Conservation (phyloP, 176 grass and related monocot genomes). For the Phoenix roebelenii region DNA sequence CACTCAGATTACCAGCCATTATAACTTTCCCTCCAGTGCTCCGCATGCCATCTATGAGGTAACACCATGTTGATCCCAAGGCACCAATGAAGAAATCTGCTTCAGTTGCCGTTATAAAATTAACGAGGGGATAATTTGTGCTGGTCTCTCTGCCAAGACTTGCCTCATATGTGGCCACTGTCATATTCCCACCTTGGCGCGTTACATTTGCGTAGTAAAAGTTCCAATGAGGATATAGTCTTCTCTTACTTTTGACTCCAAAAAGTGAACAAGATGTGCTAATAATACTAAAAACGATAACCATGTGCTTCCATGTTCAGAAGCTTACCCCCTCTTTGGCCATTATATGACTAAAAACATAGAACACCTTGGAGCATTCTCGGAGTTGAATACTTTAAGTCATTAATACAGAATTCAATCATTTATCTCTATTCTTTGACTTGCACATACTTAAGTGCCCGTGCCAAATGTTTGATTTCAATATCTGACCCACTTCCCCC, state of each 20-base stretch:
- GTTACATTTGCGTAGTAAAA: conserved; percentile 59
- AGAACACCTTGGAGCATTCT: too few species aligned
- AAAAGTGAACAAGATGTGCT: too few species aligned
- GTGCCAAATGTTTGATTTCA: too few species aligned
- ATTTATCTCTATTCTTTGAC: too few species aligned
- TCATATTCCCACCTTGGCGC: conserved; percentile 31
- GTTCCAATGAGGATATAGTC: conserved; percentile 37
- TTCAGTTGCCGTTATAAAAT: conserved; percentile 53
- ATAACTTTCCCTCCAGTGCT: conserved; percentile 56
- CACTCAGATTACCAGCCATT: conserved; percentile 42
- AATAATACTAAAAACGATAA: too few species aligned
- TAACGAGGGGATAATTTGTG: conserved; percentile 52
- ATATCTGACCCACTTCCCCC: too few species aligned
- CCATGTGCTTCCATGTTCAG: too few species aligned
- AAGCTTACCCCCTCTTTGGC: too few species aligned
- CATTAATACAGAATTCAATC: too few species aligned
- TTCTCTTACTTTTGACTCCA: neutral
- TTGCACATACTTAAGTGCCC: too few species aligned
- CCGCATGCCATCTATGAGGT: conserved; percentile 55
- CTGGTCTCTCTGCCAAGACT: conserved; percentile 41
- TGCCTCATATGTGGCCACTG: conserved; percentile 45
- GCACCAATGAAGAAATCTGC: conserved; percentile 59
- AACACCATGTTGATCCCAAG: conserved; percentile 69
- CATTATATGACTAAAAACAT: too few species aligned
- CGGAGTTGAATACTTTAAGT: too few species aligned